phyloP scores from a whole-genome alignment of 2,329 filamentous ascomycete species.

The Colletotrichum aenigma region DNA sequence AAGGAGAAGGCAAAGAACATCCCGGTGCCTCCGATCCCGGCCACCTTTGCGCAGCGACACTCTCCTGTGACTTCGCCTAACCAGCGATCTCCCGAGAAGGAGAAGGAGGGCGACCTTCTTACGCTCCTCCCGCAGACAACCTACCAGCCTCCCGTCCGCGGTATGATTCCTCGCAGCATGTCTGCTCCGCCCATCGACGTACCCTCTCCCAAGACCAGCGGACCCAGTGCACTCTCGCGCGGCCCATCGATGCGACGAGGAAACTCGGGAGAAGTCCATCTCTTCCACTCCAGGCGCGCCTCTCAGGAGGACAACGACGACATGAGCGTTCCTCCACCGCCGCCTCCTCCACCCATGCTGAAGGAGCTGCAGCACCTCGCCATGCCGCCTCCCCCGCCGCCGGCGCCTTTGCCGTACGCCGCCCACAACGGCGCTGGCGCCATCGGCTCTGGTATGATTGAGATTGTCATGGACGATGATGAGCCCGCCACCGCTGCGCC shows the following conservation, averaged over 20 bases:
- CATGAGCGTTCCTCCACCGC: slow-evolving; percentile 50
- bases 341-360: slow-evolving; percentile 57
- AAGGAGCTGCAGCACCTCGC: slow-evolving; percentile 69
- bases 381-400: slow-evolving; percentile 64
- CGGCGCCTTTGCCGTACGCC: slow-evolving; percentile 57
- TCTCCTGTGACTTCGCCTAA: slow-evolving; percentile 43
- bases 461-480: slow-evolving; percentile 70
- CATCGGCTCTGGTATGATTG: slow-evolving; percentile 61
- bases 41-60: slow-evolving; percentile 47
- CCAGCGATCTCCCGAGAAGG: slow-evolving; percentile 35
- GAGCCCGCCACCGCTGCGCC: slow-evolving; percentile 38
- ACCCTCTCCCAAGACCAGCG: slow-evolving; percentile 37
- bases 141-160: slow-evolving; percentile 53
- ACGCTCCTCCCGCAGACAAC: slow-evolving; percentile 50
- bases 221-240: slow-evolving; percentile 29
- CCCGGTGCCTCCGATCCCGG: slow-evolving; percentile 54
- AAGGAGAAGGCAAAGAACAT: slow-evolving; percentile 36
- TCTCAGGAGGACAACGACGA: slow-evolving; percentile 40
- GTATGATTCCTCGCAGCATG: slow-evolving; percentile 62
- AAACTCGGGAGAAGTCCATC: slow-evolving; percentile 43
- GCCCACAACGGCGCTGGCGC: slow-evolving; percentile 45
- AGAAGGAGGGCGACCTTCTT: slow-evolving; percentile 36
- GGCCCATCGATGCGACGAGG: slow-evolving; percentile 38
- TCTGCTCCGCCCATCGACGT: slow-evolving; percentile 52
- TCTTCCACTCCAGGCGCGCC: slow-evolving; percentile 21